phyloP scores from a whole-genome alignment of 805 yeast genomes.

The Sugiyamaella marilandica region DNA sequence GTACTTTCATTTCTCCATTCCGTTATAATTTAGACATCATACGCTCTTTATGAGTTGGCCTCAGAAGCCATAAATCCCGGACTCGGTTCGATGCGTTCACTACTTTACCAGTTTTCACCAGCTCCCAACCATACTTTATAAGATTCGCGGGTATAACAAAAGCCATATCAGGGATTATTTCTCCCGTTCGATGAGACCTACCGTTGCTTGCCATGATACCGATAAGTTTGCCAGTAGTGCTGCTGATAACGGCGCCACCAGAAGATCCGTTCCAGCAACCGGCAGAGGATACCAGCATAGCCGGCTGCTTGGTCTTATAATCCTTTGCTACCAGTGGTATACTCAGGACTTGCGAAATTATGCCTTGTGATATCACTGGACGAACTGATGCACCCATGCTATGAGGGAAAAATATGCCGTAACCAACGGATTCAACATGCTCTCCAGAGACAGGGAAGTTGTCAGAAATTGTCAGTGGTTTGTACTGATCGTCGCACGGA shows the following conservation, averaged over 20 bases:
- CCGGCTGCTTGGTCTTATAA: constrained; percentile 9
- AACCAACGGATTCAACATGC: constrained; percentile 31
- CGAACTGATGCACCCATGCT: constrained; percentile 16
- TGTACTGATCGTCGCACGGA: background rate
- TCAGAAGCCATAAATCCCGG: constrained; percentile 17
- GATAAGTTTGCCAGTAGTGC: constrained; percentile 23
- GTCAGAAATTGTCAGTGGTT: constrained; percentile 21
- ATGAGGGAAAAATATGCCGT: constrained; percentile 32
- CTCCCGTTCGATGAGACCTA: constrained; percentile 28
- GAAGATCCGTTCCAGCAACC: constrained; percentile 39
- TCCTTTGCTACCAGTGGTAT: constrained; percentile 16
- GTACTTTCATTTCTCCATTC: no score
- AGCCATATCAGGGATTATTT: constrained; percentile 34
- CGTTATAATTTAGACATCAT: background rate
- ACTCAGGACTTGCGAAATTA: constrained; percentile 19
- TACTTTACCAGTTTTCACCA: constrained; percentile 10
- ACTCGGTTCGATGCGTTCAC: constrained; percentile 13
- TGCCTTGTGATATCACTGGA: constrained; percentile 31
- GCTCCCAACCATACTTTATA: constrained; percentile 21
- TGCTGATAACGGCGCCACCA: constrained; percentile 33
- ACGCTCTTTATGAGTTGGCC: constrained; percentile 16
- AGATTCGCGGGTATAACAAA: constrained; percentile 32
- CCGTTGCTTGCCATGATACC: constrained; percentile 38
- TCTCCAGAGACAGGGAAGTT: constrained; percentile 19
- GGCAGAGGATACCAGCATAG: constrained; percentile 31